A percentile compares a stretch with the other conserved stretches of the same genome.
Conservation (phyloP, 2,329 filamentous ascomycete genomes). For the Scedosporium apiospermum region DNA sequence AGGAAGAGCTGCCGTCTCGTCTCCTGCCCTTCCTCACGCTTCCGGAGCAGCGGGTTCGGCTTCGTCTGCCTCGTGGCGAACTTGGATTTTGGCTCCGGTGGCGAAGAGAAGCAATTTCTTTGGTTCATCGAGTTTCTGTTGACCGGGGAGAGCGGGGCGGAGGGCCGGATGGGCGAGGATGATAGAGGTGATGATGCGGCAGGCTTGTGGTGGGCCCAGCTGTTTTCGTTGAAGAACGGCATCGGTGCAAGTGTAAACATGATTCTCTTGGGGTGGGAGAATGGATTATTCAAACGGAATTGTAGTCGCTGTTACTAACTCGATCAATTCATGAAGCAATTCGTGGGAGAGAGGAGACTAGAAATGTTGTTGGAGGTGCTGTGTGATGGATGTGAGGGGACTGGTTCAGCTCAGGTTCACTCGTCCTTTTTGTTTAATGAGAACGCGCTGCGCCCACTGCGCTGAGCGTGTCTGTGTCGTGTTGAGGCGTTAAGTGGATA, state of each 20-base stretch:
- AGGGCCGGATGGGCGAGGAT: conserved; percentile 47
- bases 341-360: background rate
- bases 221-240: conserved; percentile 31
- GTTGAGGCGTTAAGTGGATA: background rate
- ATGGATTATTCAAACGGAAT: background rate
- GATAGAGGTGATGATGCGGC: conserved; percentile 45
- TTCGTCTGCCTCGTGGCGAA: conserved; percentile 48
- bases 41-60: conserved; percentile 52
- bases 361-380: background rate
- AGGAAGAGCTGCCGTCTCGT: conserved; percentile 59
- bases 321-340: background rate
- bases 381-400: background rate
- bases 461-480: background rate
- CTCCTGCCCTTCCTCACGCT: conserved; percentile 53
- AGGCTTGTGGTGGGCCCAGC: conserved; percentile 26
- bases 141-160: conserved; percentile 34
- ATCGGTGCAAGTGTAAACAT: conserved; percentile 33
- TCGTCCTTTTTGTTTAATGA: background rate
- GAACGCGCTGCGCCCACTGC: background rate
- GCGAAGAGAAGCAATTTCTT: conserved; percentile 35
- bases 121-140: conserved; percentile 30
- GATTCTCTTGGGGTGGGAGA: background rate
- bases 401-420: background rate
- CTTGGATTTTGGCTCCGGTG: conserved; percentile 31
- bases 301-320: background rate